Conservation (phyloP, 1,139 yeast species). For the Zygotorulaspora mrakii region DNA sequence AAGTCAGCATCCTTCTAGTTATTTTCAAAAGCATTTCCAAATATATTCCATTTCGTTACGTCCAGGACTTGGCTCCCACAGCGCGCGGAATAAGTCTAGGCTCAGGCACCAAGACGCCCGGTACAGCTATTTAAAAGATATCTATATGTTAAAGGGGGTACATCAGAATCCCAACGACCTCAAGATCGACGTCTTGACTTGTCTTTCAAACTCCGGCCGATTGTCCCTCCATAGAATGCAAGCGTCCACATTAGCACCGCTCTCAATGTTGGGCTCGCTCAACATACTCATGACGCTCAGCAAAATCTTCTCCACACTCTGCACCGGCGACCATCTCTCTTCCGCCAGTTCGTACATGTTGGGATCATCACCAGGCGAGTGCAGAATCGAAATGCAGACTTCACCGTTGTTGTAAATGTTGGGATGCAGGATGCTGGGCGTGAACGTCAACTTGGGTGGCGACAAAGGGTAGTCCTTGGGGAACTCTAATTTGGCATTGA, state of each 20-base stretch:
- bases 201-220: conserved; percentile 59
- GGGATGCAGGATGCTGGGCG: conserved; percentile 86
- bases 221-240: conserved; percentile 92
- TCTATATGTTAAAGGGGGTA: neutral
- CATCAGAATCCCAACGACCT: conserved; percentile 34
- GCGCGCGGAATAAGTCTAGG: no score
- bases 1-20: no score
- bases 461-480: conserved; percentile 89
- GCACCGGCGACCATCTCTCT: conserved; percentile 98
- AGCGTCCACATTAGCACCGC: conserved; percentile 97
- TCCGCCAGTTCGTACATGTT: conserved; percentile 91
- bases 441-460: conserved; percentile 82
- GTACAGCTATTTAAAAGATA: no score
- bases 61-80: no score
- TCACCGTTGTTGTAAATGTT: conserved; percentile 91
- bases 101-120: no score
- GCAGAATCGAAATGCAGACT: conserved; percentile 91
- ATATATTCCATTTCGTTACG: no score
- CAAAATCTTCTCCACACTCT: conserved; percentile 90
- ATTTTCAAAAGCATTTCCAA: no score
- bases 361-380: conserved; percentile 97
- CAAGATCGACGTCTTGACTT: conserved; percentile 44
- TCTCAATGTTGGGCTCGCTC: conserved; percentile 94
- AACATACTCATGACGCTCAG: conserved; percentile 92
- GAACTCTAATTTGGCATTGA: conserved; percentile 76